Base-by-base conservation (phyloP, 805 yeast species). In the Candida nanaspora region DNA sequence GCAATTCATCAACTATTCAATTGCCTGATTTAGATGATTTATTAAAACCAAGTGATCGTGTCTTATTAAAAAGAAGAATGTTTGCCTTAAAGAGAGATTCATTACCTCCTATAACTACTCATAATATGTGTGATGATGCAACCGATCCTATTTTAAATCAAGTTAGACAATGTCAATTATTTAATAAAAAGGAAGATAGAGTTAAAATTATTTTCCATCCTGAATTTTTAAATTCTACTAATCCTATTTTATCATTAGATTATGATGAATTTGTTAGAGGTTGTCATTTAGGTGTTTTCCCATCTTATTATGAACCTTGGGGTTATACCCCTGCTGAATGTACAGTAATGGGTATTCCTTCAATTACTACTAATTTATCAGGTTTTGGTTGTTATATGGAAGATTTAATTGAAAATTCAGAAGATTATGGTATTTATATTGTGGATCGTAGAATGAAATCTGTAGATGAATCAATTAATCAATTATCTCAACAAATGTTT, bases 341-440 rank as follows among this genome's bases (percentile, higher is more conserved):
- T 69, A 91, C 98, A 0, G 98, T 93, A 20, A 91, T 91, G 98
- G 98, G 98, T 42, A 95, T 93, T 44, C 98, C 98, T 15, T 86
- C 96, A 6, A 86, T 91, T 55, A 91, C 98, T 10, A 91, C 98
- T 33, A 91, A 91, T 61, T 68, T 91, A 45, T 86, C 96, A 2
- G 98, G 98, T 1, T 91, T 91, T 59, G 98, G 98, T 38, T 94
- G 98, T 50, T 91, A 91, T 67, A 91, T 91, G 98, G 98, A 91
- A 65, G 97, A 91, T 61, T 72, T 91, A 48, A 91, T 91, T 60
- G 97, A 91, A 59, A 86, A 86, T 54, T 83, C 97, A 16, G 76
- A 83, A 45, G 98, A 93, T 65, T 93, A 93, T 57, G 98, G 98
- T 57, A 93, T 91, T 56, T 93, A 93, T 66, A 86, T 91, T 50